Conservation (phyloP, 176 grass and related monocot species). For the Hordeum vulgare region MorexV3_pseudomolecules_assembly NC_058521.1:489469604-489470103, state of each 20-base stretch:
- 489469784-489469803: neutral
- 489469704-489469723: no score
- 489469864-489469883: neutral
- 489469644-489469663: no score
- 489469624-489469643: no score
- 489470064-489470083: conserved; percentile 22
- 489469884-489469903: neutral
- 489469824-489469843: neutral
- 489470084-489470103: conserved; percentile 60
- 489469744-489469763: neutral
- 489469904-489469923: neutral
- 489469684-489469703: no score
- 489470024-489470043: conserved; percentile 25
- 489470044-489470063: conserved; percentile 29
- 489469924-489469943: conserved; percentile 33
- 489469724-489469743: neutral
- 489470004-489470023: conserved; percentile 29
- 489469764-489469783: neutral
- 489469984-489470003: conserved; percentile 21
- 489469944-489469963: neutral
- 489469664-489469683: no score
- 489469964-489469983: conserved; percentile 36
- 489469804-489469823: conserved; percentile 12
- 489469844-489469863: conserved; percentile 39
- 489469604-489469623: no score